Conservation (phyloP, 371 early-diverging fungal genomes). For the Mortierella sp. region DNA sequence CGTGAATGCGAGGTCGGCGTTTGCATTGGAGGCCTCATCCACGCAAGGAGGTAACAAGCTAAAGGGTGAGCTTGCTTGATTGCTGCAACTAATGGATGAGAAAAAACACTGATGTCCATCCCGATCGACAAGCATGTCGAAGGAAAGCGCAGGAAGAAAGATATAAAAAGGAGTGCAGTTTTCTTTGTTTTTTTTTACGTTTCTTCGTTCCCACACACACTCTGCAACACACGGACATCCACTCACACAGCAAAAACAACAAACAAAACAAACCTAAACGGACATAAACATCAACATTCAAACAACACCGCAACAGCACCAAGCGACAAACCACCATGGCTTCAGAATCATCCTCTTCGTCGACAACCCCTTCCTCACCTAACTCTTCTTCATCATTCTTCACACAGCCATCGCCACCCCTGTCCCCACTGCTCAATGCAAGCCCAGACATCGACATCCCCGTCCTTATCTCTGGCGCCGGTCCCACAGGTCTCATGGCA, state of each 20-base stretch:
- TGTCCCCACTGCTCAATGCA: background rate
- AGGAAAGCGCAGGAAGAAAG: background rate
- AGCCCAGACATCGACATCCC: conserved; percentile 11
- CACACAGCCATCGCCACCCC: background rate
- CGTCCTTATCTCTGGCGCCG: conserved; percentile 51
- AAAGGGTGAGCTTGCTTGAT: too few species aligned
- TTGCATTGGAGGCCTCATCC: too few species aligned
- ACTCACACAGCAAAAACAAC: background rate
- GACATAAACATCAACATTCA: background rate
- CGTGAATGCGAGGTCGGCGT: background rate
- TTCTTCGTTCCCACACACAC: background rate
- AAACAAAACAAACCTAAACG: background rate
- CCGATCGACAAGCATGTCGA: background rate
- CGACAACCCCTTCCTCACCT: background rate
- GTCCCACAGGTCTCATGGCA: conserved; percentile 45
- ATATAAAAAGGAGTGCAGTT: background rate
- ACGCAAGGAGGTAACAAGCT: too few species aligned
- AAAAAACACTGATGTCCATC: background rate
- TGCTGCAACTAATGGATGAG: too few species aligned
- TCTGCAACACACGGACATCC: background rate
- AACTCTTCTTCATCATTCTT: background rate
- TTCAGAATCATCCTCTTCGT: background rate
- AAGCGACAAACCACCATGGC: background rate
- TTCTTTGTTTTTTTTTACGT: background rate
- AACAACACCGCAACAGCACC: background rate